These are phyloP conservation scores for Yamadazyma epiphylla DNA, from an alignment of 1,139 yeast genomes.

Conservation along the genomic window DNA sequence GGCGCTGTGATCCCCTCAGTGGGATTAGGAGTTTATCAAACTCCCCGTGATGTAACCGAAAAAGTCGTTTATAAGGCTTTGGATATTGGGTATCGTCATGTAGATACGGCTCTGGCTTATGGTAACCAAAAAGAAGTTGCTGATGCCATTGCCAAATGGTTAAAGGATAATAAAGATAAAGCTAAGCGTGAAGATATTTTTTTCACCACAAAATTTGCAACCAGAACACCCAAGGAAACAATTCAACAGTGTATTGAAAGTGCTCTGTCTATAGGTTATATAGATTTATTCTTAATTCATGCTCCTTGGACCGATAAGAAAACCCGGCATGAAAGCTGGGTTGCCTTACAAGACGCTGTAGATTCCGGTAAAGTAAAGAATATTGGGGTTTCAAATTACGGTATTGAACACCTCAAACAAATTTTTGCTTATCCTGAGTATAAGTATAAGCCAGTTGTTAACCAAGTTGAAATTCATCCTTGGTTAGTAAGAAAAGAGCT, in stretches of 20 bases:
- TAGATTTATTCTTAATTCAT: slow-evolving; percentile 58
- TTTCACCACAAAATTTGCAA: slow-evolving; percentile 55
- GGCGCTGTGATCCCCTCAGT: slow-evolving; percentile 38
- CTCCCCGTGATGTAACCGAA: slow-evolving; percentile 21
- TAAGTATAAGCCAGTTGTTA: slow-evolving; percentile 58
- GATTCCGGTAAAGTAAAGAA: slow-evolving; percentile 26
- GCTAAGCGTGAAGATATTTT: slow-evolving; percentile 29
- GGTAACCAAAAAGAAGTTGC: slow-evolving; percentile 49
- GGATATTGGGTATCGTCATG: slow-evolving; percentile 64
- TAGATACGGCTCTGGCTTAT: slow-evolving; percentile 43
- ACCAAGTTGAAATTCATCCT: slow-evolving; percentile 76
- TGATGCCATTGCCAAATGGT: slow-evolving; percentile 34
- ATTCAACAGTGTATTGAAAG: slow-evolving; percentile 52
- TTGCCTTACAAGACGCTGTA: slow-evolving; percentile 38
- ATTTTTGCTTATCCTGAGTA: slow-evolving; percentile 10
- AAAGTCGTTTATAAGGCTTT: slow-evolving; percentile 40
- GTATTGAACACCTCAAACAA: slow-evolving; percentile 29
- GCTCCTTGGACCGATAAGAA: slow-evolving; percentile 28
- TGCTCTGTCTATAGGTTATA: slow-evolving; percentile 66
- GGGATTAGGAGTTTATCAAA: slow-evolving; percentile 34
- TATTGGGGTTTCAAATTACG: slow-evolving; percentile 40
- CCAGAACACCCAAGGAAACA: slow-evolving; percentile 38
- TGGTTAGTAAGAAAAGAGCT: slow-evolving; percentile 65
- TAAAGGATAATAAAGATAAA: slow-evolving; percentile 24
- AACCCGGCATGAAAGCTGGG: slow-evolving; percentile 34